Conservation (phyloP, 768 basidiomycete genomes). For the Phylloporus arenicola region DNA sequence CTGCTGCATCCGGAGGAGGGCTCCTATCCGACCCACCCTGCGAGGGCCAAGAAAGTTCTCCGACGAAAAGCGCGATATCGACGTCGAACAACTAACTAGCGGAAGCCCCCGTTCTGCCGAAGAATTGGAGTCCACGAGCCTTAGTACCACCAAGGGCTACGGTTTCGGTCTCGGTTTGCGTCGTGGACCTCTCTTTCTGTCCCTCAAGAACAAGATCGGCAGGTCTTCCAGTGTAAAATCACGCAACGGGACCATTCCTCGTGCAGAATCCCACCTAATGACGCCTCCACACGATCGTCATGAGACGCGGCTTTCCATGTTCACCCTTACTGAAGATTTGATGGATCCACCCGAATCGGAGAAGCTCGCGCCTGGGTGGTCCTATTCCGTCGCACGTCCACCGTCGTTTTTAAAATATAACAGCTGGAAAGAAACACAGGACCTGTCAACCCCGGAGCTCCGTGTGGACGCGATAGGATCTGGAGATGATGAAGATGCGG, state of each 20-base stretch:
- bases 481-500: constrained; percentile 25
- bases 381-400: constrained; percentile 18
- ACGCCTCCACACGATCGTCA: constrained; percentile 18
- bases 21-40: constrained; percentile 19
- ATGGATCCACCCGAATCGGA: constrained; percentile 25
- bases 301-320: constrained; percentile 27
- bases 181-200: constrained; percentile 21
- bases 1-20: constrained; percentile 45
- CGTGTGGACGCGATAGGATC: constrained; percentile 8
- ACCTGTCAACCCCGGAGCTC: constrained; percentile 21
- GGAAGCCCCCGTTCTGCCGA: constrained; percentile 12
- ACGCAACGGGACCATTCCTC: constrained; percentile 5
- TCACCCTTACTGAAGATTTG: constrained; percentile 16
- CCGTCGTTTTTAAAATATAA: constrained; percentile 12
- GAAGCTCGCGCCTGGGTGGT: constrained; percentile 31
- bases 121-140: constrained; percentile 23
- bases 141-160: constrained; percentile 31
- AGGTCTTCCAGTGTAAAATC: constrained; percentile 17
- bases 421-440: constrained; percentile 5
- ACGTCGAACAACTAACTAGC: constrained; percentile 10
- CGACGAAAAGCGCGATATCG: constrained; percentile 1
- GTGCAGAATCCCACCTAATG: constrained; percentile 21
- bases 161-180: constrained; percentile 31
- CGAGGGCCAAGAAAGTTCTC: neutral
- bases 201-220: constrained; percentile 21